Percentiles rank a stretch among this genome's conserved stretches.
Evolutionary conservation across 1,284 basidiomycete genomes (phyloP).

Genomic region (Melampsora occidentalis): DNA sequence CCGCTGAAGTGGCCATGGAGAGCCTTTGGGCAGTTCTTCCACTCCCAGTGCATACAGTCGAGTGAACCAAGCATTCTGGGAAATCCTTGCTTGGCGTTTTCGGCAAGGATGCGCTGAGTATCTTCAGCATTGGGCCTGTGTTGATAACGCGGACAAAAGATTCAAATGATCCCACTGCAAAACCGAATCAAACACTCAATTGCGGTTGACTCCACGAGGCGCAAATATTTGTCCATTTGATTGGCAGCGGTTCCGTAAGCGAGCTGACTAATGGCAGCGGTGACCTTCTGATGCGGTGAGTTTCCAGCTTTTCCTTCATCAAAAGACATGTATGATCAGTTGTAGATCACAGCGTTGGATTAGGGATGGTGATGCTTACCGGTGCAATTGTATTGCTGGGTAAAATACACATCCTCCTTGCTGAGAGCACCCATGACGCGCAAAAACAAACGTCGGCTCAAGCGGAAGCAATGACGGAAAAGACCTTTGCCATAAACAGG

Average conservation of each 20-base stretch:
- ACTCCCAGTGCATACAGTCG: too few species aligned
- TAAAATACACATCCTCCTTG: constrained; percentile 20
- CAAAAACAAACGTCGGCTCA: background rate
- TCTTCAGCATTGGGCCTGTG: background rate
- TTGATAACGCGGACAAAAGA: constrained; percentile 16
- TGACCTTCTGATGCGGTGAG: constrained; percentile 17
- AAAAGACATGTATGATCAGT: background rate
- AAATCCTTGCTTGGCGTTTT: background rate
- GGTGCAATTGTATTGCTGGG: constrained; percentile 7
- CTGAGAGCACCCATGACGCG: background rate
- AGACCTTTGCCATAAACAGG: too few species aligned
- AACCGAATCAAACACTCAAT: constrained; percentile 19
- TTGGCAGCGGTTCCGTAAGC: constrained; percentile 1
- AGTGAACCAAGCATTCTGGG: background rate
- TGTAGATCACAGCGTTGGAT: background rate
- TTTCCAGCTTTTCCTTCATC: constrained; percentile 13
- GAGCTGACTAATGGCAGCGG: background rate
- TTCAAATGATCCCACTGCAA: background rate
- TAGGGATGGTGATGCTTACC: background rate
- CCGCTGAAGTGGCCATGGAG: too few species aligned
- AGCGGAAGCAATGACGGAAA: background rate
- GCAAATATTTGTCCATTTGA: constrained; percentile 6
- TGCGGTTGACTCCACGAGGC: constrained; percentile 20
- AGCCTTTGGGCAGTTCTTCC: too few species aligned
- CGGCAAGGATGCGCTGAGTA: background rate